A percentile compares a stretch with the other conserved stretches of the same genome.
phyloP scores from a whole-genome alignment of 495 filamentous ascomycete species.

The Neurospora sp. region DNA sequence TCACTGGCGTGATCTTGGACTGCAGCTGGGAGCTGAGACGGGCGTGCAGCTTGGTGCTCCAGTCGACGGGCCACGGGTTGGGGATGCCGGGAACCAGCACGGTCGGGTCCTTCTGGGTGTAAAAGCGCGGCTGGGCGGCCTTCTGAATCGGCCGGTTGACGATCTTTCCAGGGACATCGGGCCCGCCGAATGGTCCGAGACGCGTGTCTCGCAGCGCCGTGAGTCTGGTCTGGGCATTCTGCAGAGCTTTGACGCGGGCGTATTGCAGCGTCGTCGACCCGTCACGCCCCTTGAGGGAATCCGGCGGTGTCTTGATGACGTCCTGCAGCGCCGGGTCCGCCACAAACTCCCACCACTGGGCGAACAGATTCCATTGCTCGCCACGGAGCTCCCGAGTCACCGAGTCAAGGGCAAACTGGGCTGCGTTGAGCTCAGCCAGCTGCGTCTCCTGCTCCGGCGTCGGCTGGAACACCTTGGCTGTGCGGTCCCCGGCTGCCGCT shows the following conservation, averaged over 20 bases:
- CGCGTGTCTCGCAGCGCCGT: no score
- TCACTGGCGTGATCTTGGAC: no score
- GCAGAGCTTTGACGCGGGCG: neutral
- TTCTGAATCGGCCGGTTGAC: no score
- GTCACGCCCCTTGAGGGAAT: no score
- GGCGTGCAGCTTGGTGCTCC: slow-evolving; percentile 23
- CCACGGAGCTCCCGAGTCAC: neutral
- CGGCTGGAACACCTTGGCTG: neutral
- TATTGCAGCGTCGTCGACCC: no score
- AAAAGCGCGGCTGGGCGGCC: slow-evolving; percentile 16
- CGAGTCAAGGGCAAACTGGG: slow-evolving; percentile 12
- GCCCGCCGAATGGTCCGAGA: no score
- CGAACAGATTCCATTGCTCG: slow-evolving; percentile 29
- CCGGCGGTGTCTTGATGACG: neutral
- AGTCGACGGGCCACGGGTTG: slow-evolving; percentile 37
- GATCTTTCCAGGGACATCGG: no score
- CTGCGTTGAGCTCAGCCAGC: slow-evolving; percentile 15
- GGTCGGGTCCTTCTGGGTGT: slow-evolving; percentile 33
- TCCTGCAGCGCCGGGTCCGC: slow-evolving; percentile 3
- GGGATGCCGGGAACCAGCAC: slow-evolving; percentile 32
- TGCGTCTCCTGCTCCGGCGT: no score
- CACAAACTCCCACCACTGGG: slow-evolving; percentile 29
- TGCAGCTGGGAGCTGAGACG: slow-evolving; percentile 19
- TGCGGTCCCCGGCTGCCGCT: no score
- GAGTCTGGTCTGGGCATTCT: no score